These are phyloP conservation scores for Aurifilum marmelostoma DNA, from an alignment of 2,329 filamentous ascomycete species.

Conservation along the genomic window DNA sequence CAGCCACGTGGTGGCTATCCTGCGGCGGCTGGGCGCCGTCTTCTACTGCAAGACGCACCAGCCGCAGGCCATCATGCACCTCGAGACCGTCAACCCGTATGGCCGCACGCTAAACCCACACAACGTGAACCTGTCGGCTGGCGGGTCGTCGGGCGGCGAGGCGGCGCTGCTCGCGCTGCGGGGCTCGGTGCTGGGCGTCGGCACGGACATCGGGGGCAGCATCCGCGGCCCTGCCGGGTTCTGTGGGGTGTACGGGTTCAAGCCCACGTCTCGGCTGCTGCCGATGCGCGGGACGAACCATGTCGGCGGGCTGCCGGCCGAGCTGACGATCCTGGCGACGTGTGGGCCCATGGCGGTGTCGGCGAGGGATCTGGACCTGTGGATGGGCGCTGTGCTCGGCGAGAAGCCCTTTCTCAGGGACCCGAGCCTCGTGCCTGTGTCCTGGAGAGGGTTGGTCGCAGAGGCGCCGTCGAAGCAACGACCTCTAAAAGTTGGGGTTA, in stretches of 20 bases:
- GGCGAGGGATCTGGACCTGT: conserved; percentile 41
- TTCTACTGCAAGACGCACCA: conserved; percentile 72
- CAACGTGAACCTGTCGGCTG: conserved; percentile 62
- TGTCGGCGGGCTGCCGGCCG: conserved; percentile 33
- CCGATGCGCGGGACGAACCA: conserved; percentile 36
- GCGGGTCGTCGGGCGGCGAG: conserved; percentile 67
- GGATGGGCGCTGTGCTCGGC: conserved; percentile 35
- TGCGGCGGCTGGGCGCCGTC: conserved; percentile 63
- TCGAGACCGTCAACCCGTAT: conserved; percentile 65
- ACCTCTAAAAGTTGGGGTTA: conserved; percentile 47
- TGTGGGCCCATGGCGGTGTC: conserved; percentile 41
- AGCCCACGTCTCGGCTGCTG: conserved; percentile 33
- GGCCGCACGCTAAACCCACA: conserved; percentile 66
- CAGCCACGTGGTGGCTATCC: conserved; percentile 58
- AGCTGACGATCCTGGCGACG: conserved; percentile 41
- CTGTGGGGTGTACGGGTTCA: conserved; percentile 38
- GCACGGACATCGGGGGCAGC: conserved; percentile 48
- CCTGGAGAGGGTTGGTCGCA: conserved; percentile 32
- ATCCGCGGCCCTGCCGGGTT: conserved; percentile 44
- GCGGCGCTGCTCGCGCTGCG: conserved; percentile 45
- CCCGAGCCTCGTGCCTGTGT: conserved; percentile 36
- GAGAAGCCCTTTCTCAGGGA: conserved; percentile 36
- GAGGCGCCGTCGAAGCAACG: conserved; percentile 2
- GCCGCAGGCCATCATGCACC: conserved; percentile 58
- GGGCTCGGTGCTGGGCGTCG: conserved; percentile 46